phyloP scores from a whole-genome alignment of 768 basidiomycete species.

The Lentinula edodes region DNA sequence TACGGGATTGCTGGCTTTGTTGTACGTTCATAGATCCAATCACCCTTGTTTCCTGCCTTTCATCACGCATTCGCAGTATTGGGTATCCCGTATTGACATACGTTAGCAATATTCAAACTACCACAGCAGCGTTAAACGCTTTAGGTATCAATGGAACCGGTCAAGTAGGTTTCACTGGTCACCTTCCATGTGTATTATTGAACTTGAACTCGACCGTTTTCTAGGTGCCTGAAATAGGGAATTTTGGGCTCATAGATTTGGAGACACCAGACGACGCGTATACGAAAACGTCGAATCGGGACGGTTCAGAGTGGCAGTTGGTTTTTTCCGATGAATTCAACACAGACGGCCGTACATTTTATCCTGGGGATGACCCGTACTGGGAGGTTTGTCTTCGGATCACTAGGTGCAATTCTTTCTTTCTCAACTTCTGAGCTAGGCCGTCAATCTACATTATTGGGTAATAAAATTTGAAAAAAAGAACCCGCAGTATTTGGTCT shows the following conservation, averaged over 20 bases:
- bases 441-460: constrained; percentile 77
- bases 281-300: constrained; percentile 47
- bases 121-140: constrained; percentile 30
- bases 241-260: constrained; percentile 51
- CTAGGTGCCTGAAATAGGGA: constrained; percentile 62
- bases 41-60: not conserved
- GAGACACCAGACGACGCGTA: constrained; percentile 56
- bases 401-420: constrained; percentile 4
- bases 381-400: constrained; percentile 55
- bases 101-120: constrained; percentile 18
- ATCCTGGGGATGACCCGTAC: constrained; percentile 80
- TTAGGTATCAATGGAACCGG: constrained; percentile 64
- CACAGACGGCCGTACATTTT: constrained; percentile 67
- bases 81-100: constrained; percentile 41
- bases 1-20: constrained; percentile 42
- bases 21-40: constrained; percentile 38
- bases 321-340: constrained; percentile 86
- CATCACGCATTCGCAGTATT: constrained; percentile 24
- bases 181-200: constrained; percentile 13
- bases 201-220: not conserved
- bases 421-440: constrained; percentile 10
- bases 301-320: constrained; percentile 50
- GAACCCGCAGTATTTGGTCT: not conserved
- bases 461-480: constrained; percentile 13
- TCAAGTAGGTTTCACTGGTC: constrained; percentile 35